phyloP scores from a whole-genome alignment of 2,329 filamentous ascomycete species.

The Escovopsis sp. region DNA sequence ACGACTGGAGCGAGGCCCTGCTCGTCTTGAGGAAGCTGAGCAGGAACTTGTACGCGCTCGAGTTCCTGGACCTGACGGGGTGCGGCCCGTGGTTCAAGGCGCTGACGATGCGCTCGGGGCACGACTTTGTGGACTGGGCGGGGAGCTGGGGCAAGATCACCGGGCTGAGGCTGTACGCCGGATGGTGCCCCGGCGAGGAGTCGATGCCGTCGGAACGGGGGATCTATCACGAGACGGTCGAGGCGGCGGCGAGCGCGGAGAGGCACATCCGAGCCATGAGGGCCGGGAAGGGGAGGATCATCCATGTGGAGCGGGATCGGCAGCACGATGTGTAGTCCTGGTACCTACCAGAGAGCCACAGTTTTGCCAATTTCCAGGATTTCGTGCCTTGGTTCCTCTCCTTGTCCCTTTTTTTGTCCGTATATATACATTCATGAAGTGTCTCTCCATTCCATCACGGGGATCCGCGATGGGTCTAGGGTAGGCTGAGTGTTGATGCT shows the following conservation, averaged over 20 bases:
- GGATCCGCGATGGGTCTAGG: no score
- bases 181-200: constrained; percentile 24
- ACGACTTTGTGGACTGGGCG: constrained; percentile 39
- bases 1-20: constrained; percentile 45
- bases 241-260: constrained; percentile 28
- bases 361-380: no score
- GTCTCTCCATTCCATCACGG: no score
- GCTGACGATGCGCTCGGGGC: constrained; percentile 26
- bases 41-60: constrained; percentile 39
- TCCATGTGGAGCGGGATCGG: constrained; percentile 32
- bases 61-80: constrained; percentile 47
- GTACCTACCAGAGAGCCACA: no score
- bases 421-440: no score
- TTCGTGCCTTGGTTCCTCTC: no score
- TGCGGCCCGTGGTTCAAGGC: constrained; percentile 41
- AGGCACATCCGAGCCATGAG: constrained; percentile 31
- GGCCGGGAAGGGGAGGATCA: constrained; percentile 32
- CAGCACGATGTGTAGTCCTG: no score
- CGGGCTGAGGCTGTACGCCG: constrained; percentile 28
- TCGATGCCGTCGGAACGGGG: constrained; percentile 18
- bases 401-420: no score
- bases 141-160: constrained; percentile 38
- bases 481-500: no score
- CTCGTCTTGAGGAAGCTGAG: constrained; percentile 40
- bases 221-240: constrained; percentile 20